These are phyloP conservation scores for Dichotomocladium elegans DNA, from an alignment of 371 early-diverging fungal genomes.

Conservation along the genomic window DNA sequence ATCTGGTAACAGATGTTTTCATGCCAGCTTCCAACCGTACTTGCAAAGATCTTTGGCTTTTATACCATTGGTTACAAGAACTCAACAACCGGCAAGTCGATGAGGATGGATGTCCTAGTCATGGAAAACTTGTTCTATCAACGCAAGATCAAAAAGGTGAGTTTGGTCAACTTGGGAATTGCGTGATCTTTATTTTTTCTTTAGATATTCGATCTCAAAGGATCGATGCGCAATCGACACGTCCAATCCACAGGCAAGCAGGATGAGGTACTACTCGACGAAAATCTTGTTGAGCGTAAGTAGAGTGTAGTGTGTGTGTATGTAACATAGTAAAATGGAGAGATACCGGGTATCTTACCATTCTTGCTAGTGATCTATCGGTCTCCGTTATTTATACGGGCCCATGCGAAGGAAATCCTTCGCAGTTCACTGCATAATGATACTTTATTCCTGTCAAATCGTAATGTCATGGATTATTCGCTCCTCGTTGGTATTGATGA, in stretches of 20 bases:
- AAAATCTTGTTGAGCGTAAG: slow-evolving; percentile 86
- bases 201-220: slow-evolving; percentile 93
- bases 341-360: too few relatives aligned
- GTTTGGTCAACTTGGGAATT: neutral
- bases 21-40: slow-evolving; percentile 70
- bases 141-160: slow-evolving; percentile 66
- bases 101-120: slow-evolving; percentile 88
- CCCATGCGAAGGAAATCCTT: slow-evolving; percentile 83
- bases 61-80: slow-evolving; percentile 89
- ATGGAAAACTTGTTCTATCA: slow-evolving; percentile 97
- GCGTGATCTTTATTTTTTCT: neutral
- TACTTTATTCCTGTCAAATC: slow-evolving; percentile 81
- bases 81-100: slow-evolving; percentile 71
- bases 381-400: slow-evolving; percentile 88
- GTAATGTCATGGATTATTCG: slow-evolving; percentile 97
- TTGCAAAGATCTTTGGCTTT: slow-evolving; percentile 95
- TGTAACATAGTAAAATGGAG: neutral
- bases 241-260: slow-evolving; percentile 85
- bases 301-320: too few relatives aligned
- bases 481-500: slow-evolving; percentile 92
- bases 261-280: slow-evolving; percentile 90
- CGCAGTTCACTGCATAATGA: slow-evolving; percentile 86
- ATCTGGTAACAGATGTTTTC: neutral
- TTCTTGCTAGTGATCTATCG: slow-evolving; percentile 63
- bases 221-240: slow-evolving; percentile 93